Evolutionary conservation across 2,329 filamentous ascomycete genomes (phyloP).

Genomic region (Trichoderma semiorbis): DNA sequence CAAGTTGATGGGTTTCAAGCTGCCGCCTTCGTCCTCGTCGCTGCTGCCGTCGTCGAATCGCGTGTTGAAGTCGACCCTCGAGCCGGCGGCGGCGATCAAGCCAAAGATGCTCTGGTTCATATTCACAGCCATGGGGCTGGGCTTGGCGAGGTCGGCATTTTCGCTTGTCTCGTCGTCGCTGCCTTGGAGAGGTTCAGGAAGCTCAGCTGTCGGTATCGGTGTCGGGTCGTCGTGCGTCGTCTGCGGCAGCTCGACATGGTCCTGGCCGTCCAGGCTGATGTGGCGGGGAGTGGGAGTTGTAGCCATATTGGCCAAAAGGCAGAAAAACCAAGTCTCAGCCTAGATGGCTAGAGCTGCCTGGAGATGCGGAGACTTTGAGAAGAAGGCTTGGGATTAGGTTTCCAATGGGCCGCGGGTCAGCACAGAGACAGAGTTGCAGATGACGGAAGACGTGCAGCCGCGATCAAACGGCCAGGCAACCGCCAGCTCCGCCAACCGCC

Average conservation of each 20-base stretch:
- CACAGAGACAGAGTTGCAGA: neutral
- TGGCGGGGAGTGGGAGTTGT: slow-evolving; percentile 20
- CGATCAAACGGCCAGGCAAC: slow-evolving; percentile 9
- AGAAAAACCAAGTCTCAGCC: neutral
- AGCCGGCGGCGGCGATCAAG: slow-evolving; percentile 84
- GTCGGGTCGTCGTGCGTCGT: slow-evolving; percentile 37
- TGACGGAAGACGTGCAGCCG: slow-evolving; percentile 11
- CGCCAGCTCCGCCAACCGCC: slow-evolving; percentile 10
- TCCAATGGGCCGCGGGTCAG: slow-evolving; percentile 7
- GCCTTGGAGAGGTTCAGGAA: slow-evolving; percentile 52
- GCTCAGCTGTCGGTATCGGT: slow-evolving; percentile 38
- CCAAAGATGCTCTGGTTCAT: slow-evolving; percentile 96
- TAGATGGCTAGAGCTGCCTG: neutral
- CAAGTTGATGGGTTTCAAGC: slow-evolving; percentile 40
- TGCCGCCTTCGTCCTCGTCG: slow-evolving; percentile 70
- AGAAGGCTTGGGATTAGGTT: neutral
- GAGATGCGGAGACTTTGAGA: neutral
- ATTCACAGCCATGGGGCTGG: slow-evolving; percentile 57
- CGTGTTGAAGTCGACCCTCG: slow-evolving; percentile 75
- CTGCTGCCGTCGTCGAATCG: slow-evolving; percentile 77
- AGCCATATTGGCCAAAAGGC: neutral
- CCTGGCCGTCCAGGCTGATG: slow-evolving; percentile 31
- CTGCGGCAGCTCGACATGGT: slow-evolving; percentile 36
- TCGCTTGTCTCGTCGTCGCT: slow-evolving; percentile 50
- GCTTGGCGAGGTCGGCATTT: slow-evolving; percentile 43